Evolutionary conservation across 192 early-diverging fungal species (phyloP).

Genomic region (Helicostylum pulchrum): DNA sequence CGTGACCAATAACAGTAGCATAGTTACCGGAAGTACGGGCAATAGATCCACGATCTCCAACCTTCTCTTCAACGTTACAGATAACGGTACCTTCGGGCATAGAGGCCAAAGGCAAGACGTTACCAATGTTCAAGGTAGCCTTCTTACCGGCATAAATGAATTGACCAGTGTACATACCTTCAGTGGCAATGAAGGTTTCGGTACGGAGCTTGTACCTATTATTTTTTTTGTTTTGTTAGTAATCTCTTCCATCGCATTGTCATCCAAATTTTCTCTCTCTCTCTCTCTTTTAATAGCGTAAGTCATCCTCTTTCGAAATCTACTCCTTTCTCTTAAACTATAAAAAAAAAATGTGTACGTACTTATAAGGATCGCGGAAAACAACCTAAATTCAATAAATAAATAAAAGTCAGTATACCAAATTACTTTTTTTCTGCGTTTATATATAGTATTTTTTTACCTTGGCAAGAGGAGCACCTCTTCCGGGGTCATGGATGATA

Average conservation of each 20-base stretch:
- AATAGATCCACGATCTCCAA: constrained; percentile 94
- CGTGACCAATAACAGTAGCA: constrained; percentile 98
- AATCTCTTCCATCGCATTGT: no score
- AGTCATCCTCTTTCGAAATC: no score
- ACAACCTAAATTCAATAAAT: constrained; percentile 9
- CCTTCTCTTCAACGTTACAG: constrained; percentile 89
- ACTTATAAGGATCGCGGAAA: constrained; percentile 47
- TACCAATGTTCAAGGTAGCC: constrained; percentile 87
- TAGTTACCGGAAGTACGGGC: constrained; percentile 98
- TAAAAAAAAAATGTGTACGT: constrained; percentile 66
- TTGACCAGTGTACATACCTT: constrained; percentile 99
- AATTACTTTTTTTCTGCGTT: no score
- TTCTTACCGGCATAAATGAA: constrained; percentile 99
- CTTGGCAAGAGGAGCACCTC: constrained; percentile 95
- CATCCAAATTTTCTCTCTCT: no score
- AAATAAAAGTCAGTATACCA: no score
- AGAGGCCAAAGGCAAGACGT: constrained; percentile 87
- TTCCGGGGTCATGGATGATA: constrained; percentile 97
- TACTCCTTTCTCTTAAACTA: no score
- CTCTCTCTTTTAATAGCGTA: no score
- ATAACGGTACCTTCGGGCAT: constrained; percentile 99
- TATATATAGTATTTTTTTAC: constrained; percentile 22
- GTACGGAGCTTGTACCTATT: constrained; percentile 77
- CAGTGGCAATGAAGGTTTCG: constrained; percentile 95
- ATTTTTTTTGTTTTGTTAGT: no score